These are phyloP conservation scores for Pyrus communis DNA, from an alignment of 306 rosid genomes.

Conservation along the genomic window DNA sequence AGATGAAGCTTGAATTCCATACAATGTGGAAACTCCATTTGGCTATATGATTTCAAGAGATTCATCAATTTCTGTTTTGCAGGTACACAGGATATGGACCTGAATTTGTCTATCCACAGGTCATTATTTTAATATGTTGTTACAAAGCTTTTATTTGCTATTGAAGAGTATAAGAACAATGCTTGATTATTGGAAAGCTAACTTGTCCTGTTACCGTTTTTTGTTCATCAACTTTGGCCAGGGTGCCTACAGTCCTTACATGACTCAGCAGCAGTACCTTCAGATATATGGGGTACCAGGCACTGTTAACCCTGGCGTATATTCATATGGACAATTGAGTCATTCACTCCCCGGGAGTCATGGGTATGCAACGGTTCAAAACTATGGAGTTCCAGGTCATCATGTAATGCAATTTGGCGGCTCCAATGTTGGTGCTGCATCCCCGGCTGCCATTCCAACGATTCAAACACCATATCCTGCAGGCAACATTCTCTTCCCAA, in stretches of 20 bases:
- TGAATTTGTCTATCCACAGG: slow-evolving; percentile 25
- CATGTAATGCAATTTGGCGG: slow-evolving; percentile 13
- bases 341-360: slow-evolving; percentile 11
- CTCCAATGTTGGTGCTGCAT: slow-evolving; percentile 4
- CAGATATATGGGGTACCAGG: slow-evolving; percentile 19
- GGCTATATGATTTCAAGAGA: background rate
- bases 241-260: slow-evolving; percentile 20
- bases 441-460: slow-evolving; percentile 9
- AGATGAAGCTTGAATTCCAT: background rate
- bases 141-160: background rate
- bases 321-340: slow-evolving; percentile 15
- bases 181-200: background rate
- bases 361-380: slow-evolving; percentile 7
- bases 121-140: background rate
- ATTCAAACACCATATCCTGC: slow-evolving; percentile 21
- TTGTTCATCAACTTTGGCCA: background rate
- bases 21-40: background rate
- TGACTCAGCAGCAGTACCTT: slow-evolving; percentile 22
- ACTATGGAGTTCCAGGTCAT: slow-evolving; percentile 21
- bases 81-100: slow-evolving; percentile 24
- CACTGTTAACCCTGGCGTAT: slow-evolving; percentile 7
- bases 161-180: background rate
- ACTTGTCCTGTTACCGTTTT: background rate
- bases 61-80: background rate
- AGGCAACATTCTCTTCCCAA: background rate